Evolutionary conservation across 2,329 filamentous ascomycete genomes (phyloP).

Genomic region (Fusarium citri): DNA sequence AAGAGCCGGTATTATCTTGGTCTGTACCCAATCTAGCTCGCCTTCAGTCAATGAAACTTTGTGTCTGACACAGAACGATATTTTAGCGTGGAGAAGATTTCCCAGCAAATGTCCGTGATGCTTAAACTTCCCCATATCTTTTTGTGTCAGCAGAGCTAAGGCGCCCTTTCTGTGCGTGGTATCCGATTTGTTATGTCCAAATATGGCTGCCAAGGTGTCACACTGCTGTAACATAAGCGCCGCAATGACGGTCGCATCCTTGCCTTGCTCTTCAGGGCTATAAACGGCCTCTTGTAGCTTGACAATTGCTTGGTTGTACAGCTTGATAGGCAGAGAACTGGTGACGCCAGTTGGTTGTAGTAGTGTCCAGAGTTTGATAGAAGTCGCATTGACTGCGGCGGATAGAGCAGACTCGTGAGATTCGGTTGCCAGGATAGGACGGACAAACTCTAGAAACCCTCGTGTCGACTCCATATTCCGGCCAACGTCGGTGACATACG

Average conservation of each 20-base stretch:
- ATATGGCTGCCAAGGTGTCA: slow-evolving; percentile 26
- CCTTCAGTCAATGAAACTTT: background rate
- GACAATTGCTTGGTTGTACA: slow-evolving; percentile 5
- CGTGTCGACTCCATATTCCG: slow-evolving; percentile 25
- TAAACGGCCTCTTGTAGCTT: slow-evolving; percentile 6
- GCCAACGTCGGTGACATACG: slow-evolving; percentile 25
- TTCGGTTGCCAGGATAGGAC: slow-evolving; percentile 1
- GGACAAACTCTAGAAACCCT: slow-evolving; percentile 32
- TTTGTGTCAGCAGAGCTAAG: slow-evolving; percentile 7
- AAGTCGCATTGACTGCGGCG: slow-evolving; percentile 4
- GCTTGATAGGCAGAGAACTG: background rate
- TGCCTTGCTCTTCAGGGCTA: background rate
- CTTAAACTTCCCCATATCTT: background rate
- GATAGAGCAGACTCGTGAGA: slow-evolving; percentile 9
- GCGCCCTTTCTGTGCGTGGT: slow-evolving; percentile 23
- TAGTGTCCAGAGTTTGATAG: slow-evolving; percentile 17
- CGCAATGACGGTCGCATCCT: slow-evolving; percentile 18
- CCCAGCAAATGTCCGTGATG: slow-evolving; percentile 9
- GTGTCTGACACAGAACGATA: slow-evolving; percentile 8
- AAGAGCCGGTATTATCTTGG: slow-evolving; percentile 4
- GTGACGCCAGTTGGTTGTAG: background rate
- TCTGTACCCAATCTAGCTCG: slow-evolving; percentile 1
- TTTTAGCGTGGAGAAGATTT: slow-evolving; percentile 27
- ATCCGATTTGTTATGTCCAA: background rate
- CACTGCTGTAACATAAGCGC: slow-evolving; percentile 27